These are phyloP conservation scores for Halophytophthora polymorphica DNA, from an alignment of 352 stramenopile species.

Conservation along the genomic window DNA sequence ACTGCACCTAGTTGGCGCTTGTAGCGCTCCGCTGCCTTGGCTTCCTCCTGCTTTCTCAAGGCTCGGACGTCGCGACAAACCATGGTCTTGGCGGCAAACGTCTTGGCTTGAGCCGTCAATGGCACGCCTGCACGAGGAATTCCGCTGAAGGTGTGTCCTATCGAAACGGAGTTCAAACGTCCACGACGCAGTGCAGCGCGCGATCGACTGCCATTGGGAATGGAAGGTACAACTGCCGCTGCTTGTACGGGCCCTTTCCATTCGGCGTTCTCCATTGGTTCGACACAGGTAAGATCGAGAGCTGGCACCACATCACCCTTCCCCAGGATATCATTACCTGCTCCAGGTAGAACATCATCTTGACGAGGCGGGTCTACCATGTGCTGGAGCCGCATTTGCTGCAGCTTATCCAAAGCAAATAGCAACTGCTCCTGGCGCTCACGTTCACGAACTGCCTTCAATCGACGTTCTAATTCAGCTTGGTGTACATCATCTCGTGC, in stretches of 20 bases:
- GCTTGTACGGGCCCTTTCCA: slow-evolving; percentile 46
- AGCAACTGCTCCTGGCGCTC: slow-evolving; percentile 42
- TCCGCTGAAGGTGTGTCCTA: slow-evolving; percentile 21
- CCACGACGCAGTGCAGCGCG: neutral
- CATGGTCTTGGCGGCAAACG: slow-evolving; percentile 29
- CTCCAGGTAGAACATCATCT: neutral
- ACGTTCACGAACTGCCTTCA: slow-evolving; percentile 23
- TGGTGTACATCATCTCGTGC: neutral
- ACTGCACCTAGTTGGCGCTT: slow-evolving; percentile 24
- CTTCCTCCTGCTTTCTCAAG: slow-evolving; percentile 34
- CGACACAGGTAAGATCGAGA: neutral
- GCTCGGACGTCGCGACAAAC: slow-evolving; percentile 52
- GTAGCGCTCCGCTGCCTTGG: slow-evolving; percentile 49
- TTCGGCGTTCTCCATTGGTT: slow-evolving; percentile 5
- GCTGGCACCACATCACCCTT: neutral
- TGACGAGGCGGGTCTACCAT: neutral
- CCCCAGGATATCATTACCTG: neutral
- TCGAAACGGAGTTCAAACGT: slow-evolving; percentile 18
- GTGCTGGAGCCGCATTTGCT: slow-evolving; percentile 33
- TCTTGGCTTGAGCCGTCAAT: slow-evolving; percentile 40
- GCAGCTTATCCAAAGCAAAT: slow-evolving; percentile 38
- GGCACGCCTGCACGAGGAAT: slow-evolving; percentile 44
- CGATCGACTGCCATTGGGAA: neutral
- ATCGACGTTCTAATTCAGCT: slow-evolving; percentile 12
- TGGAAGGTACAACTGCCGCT: slow-evolving; percentile 1